Conservation (phyloP, 108 stramenopile species). For the Cyclotella kingstonii region DNA sequence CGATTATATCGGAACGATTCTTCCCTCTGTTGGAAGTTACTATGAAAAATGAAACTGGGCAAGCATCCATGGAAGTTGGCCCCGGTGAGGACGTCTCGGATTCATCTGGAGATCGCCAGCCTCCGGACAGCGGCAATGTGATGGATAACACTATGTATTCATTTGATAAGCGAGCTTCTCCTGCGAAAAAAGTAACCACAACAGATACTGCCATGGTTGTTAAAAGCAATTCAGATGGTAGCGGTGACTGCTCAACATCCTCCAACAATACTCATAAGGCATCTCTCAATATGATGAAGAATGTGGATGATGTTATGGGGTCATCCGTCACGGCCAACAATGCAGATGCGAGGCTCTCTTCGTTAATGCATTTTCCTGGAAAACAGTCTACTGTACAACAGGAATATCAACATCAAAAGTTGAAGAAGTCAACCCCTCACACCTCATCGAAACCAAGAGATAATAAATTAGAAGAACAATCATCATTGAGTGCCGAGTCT, state of each 20-base stretch:
- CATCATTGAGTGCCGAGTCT: constrained; percentile 52
- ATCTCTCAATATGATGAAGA: constrained; percentile 8
- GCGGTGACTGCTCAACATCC: too few species aligned
- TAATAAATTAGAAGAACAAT: constrained; percentile 44
- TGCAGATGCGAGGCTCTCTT: constrained; percentile 76
- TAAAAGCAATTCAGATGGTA: too few species aligned
- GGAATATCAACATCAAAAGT: too few species aligned
- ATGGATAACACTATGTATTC: not conserved
- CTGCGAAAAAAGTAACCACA: too few species aligned
- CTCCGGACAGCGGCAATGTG: constrained; percentile 1
- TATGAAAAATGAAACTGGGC: constrained; percentile 26
- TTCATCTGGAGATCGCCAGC: constrained; percentile 18
- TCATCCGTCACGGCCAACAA: constrained; percentile 83
- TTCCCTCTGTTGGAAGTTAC: constrained; percentile 35
- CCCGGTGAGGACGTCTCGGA: constrained; percentile 41
- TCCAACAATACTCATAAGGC: not conserved
- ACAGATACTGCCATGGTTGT: too few species aligned
- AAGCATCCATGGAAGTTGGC: constrained; percentile 6
- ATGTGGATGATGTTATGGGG: constrained; percentile 83
- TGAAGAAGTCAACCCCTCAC: too few species aligned
- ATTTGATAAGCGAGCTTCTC: too few species aligned
- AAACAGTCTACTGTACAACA: not conserved
- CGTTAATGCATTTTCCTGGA: constrained; percentile 60
- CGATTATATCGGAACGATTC: constrained; percentile 35
- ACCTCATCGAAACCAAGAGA: not conserved